Percentiles rank a stretch among this genome's conserved stretches.
These are phyloP conservation scores for Tuber umbilicatum DNA, from an alignment of 495 filamentous ascomycete genomes.

Conservation along the genomic window DNA sequence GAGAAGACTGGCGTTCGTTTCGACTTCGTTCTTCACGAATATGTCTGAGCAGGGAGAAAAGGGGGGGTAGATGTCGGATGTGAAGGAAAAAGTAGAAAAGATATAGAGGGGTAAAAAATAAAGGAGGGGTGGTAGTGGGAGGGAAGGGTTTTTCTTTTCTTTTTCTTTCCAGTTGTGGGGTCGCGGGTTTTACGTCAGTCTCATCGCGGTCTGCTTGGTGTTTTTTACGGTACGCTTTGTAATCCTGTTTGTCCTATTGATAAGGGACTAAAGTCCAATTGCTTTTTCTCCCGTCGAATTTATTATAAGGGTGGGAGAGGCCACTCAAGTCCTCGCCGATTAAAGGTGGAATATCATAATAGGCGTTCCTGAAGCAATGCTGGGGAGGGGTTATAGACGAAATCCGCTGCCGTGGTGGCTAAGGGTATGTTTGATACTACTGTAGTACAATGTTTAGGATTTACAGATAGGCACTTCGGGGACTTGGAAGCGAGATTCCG, in stretches of 20 bases:
- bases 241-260: not conserved
- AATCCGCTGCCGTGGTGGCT: not conserved
- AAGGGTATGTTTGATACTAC: not conserved
- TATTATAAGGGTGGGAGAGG: not conserved
- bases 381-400: not conserved
- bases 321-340: not conserved
- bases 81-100: not conserved
- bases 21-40: conserved; percentile 1
- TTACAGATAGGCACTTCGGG: not conserved
- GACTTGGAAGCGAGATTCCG: not conserved
- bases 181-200: conserved; percentile 3
- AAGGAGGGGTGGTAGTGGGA: conserved; percentile 3
- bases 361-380: not conserved
- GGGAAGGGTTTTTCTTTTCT: not conserved
- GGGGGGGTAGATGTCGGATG: not conserved
- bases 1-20: not conserved
- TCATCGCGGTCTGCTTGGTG: not conserved
- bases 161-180: not conserved
- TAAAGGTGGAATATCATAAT: not conserved
- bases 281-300: not conserved
- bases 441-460: not conserved
- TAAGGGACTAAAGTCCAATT: not conserved
- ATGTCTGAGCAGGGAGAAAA: not conserved
- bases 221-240: not conserved
- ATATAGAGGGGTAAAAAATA: conserved; percentile 2